These are phyloP conservation scores for Protoeuglena noctilucae DNA, from an alignment of 139 green algal genomes.

Conservation along the genomic window DNA sequence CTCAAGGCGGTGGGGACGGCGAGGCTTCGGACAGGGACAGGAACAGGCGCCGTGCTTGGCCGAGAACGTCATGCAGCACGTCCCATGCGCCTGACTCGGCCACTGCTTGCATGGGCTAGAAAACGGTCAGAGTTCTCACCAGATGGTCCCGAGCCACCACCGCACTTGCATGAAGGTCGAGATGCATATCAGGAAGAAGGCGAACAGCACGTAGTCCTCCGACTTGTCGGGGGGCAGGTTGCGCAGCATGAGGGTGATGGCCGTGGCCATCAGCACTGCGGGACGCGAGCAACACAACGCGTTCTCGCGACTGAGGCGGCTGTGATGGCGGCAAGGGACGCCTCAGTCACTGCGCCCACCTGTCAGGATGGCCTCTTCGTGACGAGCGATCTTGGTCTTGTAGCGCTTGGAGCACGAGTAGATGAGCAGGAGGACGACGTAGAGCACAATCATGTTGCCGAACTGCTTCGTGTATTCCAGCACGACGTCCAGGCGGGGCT, in stretches of 20 bases:
- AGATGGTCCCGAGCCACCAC: slow-evolving; percentile 21
- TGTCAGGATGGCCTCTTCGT: too few species aligned
- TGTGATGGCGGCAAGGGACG: too few species aligned
- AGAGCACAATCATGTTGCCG: slow-evolving; percentile 42
- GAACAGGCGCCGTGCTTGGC: too few species aligned
- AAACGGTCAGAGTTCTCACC: too few species aligned
- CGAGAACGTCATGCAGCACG: too few species aligned
- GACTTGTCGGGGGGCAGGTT: neutral
- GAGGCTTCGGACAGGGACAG: too few species aligned
- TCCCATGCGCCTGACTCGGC: too few species aligned
- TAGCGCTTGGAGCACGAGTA: slow-evolving; percentile 25
- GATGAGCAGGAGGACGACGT: slow-evolving; percentile 31
- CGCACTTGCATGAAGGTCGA: slow-evolving; percentile 51
- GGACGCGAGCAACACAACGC: slow-evolving; percentile 6
- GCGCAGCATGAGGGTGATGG: neutral
- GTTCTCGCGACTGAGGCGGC: too few species aligned
- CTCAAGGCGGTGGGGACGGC: slow-evolving; percentile 19
- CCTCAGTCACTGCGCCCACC: too few species aligned
- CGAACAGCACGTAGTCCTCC: slow-evolving; percentile 44
- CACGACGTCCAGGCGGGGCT: too few species aligned
- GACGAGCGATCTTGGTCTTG: neutral
- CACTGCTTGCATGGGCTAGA: too few species aligned
- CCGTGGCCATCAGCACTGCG: neutral
- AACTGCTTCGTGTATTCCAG: slow-evolving; percentile 29
- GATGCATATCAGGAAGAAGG: slow-evolving; percentile 64